Percentiles rank a stretch among this genome's conserved stretches.
These are phyloP conservation scores for Cystobasidium ongulense DNA, from an alignment of 768 basidiomycete genomes.

Conservation along the genomic window DNA sequence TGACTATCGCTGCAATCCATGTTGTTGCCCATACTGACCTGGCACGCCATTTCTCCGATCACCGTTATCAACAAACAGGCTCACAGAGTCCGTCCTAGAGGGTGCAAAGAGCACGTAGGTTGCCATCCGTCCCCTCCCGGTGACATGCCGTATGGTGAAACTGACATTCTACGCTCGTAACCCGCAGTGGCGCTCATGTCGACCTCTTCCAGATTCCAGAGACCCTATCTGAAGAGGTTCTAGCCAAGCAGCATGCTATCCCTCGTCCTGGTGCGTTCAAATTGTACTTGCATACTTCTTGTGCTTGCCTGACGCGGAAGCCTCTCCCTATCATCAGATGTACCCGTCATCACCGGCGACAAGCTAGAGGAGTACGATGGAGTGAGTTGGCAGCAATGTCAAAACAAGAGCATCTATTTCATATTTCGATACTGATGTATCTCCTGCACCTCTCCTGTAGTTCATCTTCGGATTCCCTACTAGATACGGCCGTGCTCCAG, in stretches of 20 bases:
- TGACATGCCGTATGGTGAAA: too few relatives aligned
- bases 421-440: too few relatives aligned
- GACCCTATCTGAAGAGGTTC: conserved; percentile 63
- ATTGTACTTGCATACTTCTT: too few relatives aligned
- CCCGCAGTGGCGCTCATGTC: conserved; percentile 42
- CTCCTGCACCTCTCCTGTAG: neutral
- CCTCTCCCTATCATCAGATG: conserved; percentile 43
- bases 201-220: conserved; percentile 54
- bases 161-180: neutral
- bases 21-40: conserved; percentile 31
- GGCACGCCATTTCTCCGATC: conserved; percentile 27
- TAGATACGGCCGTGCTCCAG: conserved; percentile 70
- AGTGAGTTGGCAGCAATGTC: neutral
- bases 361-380: conserved; percentile 59
- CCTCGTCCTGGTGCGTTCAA: conserved; percentile 46
- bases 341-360: conserved; percentile 58
- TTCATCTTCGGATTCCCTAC: conserved; percentile 54
- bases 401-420: too few relatives aligned
- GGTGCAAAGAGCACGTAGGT: conserved; percentile 41
- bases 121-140: neutral
- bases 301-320: too few relatives aligned
- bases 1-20: neutral
- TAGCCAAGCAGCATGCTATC: conserved; percentile 54
- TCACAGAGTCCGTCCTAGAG: conserved; percentile 36
- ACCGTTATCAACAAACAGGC: conserved; percentile 2